These are phyloP conservation scores for Stagonosporopsis rhizophila DNA, from an alignment of 2,329 filamentous ascomycete species.

Conservation along the genomic window DNA sequence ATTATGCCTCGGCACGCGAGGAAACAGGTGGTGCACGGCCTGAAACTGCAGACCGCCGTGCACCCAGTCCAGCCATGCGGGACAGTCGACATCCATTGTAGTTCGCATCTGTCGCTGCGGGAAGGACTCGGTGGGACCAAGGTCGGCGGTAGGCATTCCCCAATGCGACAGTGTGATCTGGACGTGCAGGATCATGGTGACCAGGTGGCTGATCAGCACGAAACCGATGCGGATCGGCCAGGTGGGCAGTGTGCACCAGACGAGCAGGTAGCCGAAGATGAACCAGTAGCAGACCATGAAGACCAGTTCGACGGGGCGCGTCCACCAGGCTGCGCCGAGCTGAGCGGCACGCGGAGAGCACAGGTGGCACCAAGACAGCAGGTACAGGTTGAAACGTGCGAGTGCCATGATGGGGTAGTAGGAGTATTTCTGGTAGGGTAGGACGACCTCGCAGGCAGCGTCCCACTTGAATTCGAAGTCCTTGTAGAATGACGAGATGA, in stretches of 20 bases:
- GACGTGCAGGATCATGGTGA: constrained; percentile 82
- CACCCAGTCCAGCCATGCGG: constrained; percentile 85
- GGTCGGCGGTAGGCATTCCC: constrained; percentile 88
- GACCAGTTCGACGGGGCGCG: constrained; percentile 77
- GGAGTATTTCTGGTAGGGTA: constrained; percentile 78
- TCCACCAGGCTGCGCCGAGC: constrained; percentile 82
- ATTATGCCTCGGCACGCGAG: constrained; percentile 84
- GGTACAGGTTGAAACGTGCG: constrained; percentile 87
- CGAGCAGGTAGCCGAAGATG: constrained; percentile 83
- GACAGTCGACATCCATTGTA: constrained; percentile 92
- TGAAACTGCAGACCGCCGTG: constrained; percentile 91
- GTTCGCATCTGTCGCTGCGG: constrained; percentile 90
- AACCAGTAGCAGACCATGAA: constrained; percentile 84
- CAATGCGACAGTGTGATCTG: constrained; percentile 94
- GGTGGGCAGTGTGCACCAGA: constrained; percentile 76
- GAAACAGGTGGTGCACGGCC: constrained; percentile 85
- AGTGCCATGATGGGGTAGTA: constrained; percentile 84
- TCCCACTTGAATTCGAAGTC: constrained; percentile 82
- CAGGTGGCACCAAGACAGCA: constrained; percentile 80
- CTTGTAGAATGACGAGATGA: constrained; percentile 80
- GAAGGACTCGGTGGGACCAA: constrained; percentile 85
- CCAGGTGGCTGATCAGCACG: constrained; percentile 79
- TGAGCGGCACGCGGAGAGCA: constrained; percentile 72
- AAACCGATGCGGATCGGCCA: constrained; percentile 74
- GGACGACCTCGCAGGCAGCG: constrained; percentile 70